Conservation (phyloP, 1,284 basidiomycete species). For the Gymnopus androsaceus region DNA sequence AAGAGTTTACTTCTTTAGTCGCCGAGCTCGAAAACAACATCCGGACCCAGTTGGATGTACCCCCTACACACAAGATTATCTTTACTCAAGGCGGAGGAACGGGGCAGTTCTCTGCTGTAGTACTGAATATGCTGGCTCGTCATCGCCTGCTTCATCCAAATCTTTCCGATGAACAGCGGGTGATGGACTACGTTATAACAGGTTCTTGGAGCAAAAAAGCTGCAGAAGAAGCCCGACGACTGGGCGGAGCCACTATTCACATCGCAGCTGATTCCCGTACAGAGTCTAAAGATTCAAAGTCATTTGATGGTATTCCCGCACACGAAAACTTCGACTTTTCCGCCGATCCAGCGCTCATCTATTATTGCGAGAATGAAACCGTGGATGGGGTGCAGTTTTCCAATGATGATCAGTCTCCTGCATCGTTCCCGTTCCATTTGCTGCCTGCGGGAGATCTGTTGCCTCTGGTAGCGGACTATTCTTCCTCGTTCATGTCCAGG, state of each 20-base stretch:
- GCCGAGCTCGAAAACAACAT: slow-evolving; percentile 69
- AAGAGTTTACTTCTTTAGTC: slow-evolving; percentile 80
- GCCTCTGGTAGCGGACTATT: slow-evolving; percentile 94
- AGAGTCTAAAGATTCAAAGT: slow-evolving; percentile 64
- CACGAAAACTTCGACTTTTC: slow-evolving; percentile 80
- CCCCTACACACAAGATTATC: slow-evolving; percentile 82
- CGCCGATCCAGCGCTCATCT: slow-evolving; percentile 81
- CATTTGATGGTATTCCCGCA: slow-evolving; percentile 82
- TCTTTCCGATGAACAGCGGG: slow-evolving; percentile 51
- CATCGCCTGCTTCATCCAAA: slow-evolving; percentile 72
- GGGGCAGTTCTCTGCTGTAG: slow-evolving; percentile 86
- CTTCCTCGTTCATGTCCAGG: slow-evolving; percentile 96
- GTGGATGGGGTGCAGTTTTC: slow-evolving; percentile 95
- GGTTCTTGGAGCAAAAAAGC: slow-evolving; percentile 93
- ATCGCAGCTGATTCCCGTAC: slow-evolving; percentile 69
- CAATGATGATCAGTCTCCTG: slow-evolving; percentile 46
- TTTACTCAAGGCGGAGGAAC: slow-evolving; percentile 94
- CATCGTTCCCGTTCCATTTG: slow-evolving; percentile 85
- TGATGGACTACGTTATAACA: slow-evolving; percentile 87
- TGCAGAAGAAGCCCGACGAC: slow-evolving; percentile 74
- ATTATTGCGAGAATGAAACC: slow-evolving; percentile 99
- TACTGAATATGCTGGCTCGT: slow-evolving; percentile 85
- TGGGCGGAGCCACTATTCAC: slow-evolving; percentile 61
- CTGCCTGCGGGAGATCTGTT: slow-evolving; percentile 64
- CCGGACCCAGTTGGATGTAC: slow-evolving; percentile 77